Conservation (phyloP, 495 filamentous ascomycete species). For the Neurospora discreta region DNA sequence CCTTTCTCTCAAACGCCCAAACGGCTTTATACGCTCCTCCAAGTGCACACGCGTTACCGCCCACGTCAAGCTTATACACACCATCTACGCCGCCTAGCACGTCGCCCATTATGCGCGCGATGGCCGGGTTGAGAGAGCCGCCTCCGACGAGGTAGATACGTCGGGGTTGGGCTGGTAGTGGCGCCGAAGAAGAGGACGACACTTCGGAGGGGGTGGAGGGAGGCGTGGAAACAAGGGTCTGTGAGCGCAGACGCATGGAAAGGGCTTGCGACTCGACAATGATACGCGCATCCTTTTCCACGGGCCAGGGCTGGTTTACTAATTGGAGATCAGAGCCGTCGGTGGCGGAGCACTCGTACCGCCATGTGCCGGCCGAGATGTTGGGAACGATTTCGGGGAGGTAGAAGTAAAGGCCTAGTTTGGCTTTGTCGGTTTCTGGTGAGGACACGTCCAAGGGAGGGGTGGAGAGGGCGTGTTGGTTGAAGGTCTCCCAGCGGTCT, state of each 20-base stretch:
- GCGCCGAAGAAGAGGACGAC: constrained; percentile 2
- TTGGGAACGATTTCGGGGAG: constrained; percentile 94
- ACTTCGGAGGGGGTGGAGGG: constrained; percentile 18
- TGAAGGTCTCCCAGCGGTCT: constrained; percentile 68
- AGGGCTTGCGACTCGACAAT: constrained; percentile 94
- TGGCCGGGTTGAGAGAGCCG: constrained; percentile 76
- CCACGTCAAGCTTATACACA: constrained; percentile 83
- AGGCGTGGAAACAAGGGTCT: constrained; percentile 52
- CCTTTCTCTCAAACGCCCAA: constrained; percentile 71
- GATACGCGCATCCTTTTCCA: constrained; percentile 59
- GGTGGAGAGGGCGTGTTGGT: constrained; percentile 50
- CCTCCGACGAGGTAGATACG: constrained; percentile 91
- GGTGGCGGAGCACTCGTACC: constrained; percentile 51
- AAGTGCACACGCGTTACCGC: constrained; percentile 91
- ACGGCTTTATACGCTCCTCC: constrained; percentile 96
- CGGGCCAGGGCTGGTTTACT: constrained; percentile 25
- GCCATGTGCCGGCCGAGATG: constrained; percentile 70
- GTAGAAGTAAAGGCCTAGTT: constrained; percentile 86
- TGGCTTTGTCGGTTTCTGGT: constrained; percentile 44
- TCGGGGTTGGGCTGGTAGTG: constrained; percentile 70
- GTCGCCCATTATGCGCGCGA: constrained; percentile 68
- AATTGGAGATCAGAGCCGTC: constrained; percentile 39
- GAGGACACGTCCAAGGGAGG: constrained; percentile 52
- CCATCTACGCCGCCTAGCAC: constrained; percentile 83
- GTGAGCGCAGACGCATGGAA: constrained; percentile 74